These are phyloP conservation scores for Cystobasidium sp. DNA, from an alignment of 1,284 basidiomycete genomes.

Conservation along the genomic window DNA sequence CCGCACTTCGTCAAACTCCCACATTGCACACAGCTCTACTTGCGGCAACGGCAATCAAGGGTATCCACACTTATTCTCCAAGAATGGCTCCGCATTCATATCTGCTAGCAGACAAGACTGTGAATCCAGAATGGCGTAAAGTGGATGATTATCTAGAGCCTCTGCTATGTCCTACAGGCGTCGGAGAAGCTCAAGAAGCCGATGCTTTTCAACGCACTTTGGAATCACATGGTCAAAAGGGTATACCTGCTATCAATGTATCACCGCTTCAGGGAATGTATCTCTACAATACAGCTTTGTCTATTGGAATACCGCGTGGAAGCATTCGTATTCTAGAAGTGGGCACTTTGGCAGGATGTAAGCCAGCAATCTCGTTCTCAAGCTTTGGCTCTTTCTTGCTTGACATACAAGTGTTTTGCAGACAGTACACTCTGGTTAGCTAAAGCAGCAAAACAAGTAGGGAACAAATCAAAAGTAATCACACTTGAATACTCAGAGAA, in stretches of 20 bases:
- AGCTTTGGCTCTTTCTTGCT: no score
- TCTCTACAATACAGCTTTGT: conserved; percentile 30
- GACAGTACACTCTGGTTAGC: conserved; percentile 35
- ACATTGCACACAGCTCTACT: not conserved
- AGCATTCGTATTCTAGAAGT: conserved; percentile 32
- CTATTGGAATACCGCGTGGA: not conserved
- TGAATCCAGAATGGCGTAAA: conserved; percentile 27
- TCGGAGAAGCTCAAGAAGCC: conserved; percentile 3
- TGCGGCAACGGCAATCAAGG: no score
- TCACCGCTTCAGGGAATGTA: conserved; percentile 30
- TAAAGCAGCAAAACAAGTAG: conserved; percentile 25
- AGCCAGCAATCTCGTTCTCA: no score
- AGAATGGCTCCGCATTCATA: conserved; percentile 12
- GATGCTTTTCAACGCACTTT: conserved; percentile 12
- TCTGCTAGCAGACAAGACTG: conserved; percentile 19
- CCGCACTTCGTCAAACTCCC: not conserved
- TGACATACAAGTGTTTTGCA: no score
- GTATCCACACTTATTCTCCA: not conserved
- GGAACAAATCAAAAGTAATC: conserved; percentile 17
- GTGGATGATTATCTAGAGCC: conserved; percentile 28
- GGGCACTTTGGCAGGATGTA: conserved; percentile 40
- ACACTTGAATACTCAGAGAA: conserved; percentile 26
- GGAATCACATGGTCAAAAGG: conserved; percentile 23
- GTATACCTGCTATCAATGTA: conserved; percentile 33
- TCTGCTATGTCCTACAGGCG: conserved; percentile 7